Evolutionary conservation across 768 basidiomycete species (phyloP).

Genomic region (Xerocomellus chrysenteron): DNA sequence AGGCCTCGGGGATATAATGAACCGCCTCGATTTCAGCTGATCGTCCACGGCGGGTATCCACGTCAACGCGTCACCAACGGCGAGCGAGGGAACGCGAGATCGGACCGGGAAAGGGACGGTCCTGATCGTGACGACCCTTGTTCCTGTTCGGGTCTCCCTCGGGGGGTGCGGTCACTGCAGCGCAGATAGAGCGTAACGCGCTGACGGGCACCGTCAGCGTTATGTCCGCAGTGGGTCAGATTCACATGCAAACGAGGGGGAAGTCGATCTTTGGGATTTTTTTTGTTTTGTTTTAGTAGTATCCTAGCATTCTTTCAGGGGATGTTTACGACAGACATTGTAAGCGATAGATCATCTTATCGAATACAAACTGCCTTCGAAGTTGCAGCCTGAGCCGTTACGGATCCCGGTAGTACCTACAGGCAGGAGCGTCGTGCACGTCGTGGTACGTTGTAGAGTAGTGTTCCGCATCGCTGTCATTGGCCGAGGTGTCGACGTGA

Average conservation of each 20-base stretch:
- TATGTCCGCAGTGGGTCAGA: background rate
- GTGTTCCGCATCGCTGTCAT: too few relatives aligned
- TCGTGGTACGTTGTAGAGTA: background rate
- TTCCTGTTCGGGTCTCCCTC: background rate
- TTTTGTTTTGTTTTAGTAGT: background rate
- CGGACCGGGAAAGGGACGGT: background rate
- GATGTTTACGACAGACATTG: background rate
- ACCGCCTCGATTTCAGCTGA: background rate
- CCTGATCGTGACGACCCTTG: background rate
- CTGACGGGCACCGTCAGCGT: background rate
- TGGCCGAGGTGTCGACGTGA: too few relatives aligned
- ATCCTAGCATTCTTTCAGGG: background rate
- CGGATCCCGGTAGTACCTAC: too few relatives aligned
- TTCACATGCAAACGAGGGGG: background rate
- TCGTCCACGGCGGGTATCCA: background rate
- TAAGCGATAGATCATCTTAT: background rate
- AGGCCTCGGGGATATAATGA: constrained; percentile 1
- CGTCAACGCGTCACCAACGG: background rate
- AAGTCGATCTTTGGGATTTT: background rate
- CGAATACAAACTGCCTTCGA: too few relatives aligned
- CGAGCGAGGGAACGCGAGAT: background rate
- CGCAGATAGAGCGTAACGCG: background rate
- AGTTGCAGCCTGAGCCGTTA: too few relatives aligned
- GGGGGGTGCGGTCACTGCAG: background rate
- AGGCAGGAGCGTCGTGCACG: too few relatives aligned